These are phyloP conservation scores for Eucalyptus tenuipes DNA, from an alignment of 345 rosid genomes.

Conservation along the genomic window DNA sequence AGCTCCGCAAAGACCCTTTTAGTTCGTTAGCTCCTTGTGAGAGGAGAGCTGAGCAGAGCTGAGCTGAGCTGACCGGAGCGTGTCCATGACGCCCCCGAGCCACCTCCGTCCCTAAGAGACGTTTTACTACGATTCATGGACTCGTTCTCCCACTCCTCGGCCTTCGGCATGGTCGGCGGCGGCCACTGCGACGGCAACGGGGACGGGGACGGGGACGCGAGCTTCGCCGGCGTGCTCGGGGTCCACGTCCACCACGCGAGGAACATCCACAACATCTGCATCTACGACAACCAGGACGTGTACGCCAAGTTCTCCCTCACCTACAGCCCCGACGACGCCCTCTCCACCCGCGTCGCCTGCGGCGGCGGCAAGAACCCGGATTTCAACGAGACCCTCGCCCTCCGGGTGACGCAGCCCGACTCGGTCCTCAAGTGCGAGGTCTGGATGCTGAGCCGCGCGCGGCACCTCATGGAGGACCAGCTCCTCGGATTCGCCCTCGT, in stretches of 20 bases:
- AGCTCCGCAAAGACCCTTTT: background rate
- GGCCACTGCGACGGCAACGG: background rate
- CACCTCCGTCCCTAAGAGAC: background rate
- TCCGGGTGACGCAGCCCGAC: conserved; percentile 48
- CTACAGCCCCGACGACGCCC: conserved; percentile 69
- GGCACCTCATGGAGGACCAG: conserved; percentile 89
- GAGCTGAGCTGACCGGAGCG: background rate
- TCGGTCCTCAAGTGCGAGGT: conserved; percentile 93
- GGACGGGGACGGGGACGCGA: background rate
- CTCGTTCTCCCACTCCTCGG: background rate
- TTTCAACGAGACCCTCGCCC: conserved; percentile 52
- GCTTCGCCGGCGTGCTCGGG: conserved; percentile 34
- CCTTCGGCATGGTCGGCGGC: background rate
- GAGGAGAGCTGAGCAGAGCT: background rate
- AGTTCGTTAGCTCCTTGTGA: background rate
- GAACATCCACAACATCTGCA: conserved; percentile 95
- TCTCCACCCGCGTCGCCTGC: conserved; percentile 62
- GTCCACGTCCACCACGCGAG: conserved; percentile 81
- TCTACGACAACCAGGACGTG: conserved; percentile 93
- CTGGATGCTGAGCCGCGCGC: conserved; percentile 77
- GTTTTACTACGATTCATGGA: background rate
- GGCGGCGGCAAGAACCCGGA: conserved; percentile 92
- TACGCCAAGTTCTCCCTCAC: conserved; percentile 94
- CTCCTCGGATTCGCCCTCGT: conserved; percentile 66
- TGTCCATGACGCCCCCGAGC: background rate